Percentiles rank a stretch among this genome's conserved stretches.
phyloP scores from a whole-genome alignment of 2,329 filamentous ascomycete species.

The Orbilia brochopaga region DNA sequence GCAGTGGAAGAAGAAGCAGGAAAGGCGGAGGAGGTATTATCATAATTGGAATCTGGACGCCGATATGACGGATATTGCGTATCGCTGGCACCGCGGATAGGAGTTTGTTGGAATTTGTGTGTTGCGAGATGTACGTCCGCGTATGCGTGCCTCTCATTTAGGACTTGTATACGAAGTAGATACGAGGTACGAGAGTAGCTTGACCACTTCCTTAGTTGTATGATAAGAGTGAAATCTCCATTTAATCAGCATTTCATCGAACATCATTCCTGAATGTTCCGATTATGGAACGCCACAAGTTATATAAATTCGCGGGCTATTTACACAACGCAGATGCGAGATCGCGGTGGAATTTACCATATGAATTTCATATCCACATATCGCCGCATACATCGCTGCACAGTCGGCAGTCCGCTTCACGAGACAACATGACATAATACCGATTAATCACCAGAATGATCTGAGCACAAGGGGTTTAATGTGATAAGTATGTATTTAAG shows the following conservation, averaged over 20 bases:
- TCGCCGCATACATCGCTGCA: no score
- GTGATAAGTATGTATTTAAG: no score
- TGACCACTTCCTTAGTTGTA: not conserved
- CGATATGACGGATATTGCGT: constrained; percentile 6
- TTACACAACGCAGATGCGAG: no score
- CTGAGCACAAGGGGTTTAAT: no score
- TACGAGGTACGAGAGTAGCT: not conserved
- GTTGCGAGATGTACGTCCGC: not conserved
- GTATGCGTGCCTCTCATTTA: not conserved
- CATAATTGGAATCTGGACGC: not conserved
- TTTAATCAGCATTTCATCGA: no score
- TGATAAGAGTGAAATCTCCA: not conserved
- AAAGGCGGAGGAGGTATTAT: constrained; percentile 16
- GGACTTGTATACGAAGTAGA: not conserved
- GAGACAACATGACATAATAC: no score
- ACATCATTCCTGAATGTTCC: no score
- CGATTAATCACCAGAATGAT: no score
- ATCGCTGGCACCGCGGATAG: not conserved
- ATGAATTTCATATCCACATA: not conserved
- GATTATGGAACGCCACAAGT: no score
- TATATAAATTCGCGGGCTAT: no score
- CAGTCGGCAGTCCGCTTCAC: no score
- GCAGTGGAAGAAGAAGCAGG: constrained; percentile 12
- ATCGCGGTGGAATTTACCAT: not conserved
- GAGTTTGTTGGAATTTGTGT: constrained; percentile 6